Conservation (phyloP, 2,329 filamentous ascomycete species). For the Trichoderma sp. region DNA sequence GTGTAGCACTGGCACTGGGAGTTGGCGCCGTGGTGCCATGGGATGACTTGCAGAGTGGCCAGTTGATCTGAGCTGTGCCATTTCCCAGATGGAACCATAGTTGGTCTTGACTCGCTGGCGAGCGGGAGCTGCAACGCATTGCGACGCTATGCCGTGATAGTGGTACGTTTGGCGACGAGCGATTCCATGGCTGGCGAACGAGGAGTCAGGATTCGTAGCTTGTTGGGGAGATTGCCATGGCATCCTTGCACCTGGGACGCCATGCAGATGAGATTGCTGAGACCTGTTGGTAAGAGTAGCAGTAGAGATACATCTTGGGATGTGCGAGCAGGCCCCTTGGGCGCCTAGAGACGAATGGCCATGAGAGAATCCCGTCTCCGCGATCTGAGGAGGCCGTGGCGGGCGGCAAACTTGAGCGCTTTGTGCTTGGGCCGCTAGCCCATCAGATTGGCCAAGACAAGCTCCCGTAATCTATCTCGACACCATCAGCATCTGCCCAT, state of each 20-base stretch:
- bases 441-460: neutral
- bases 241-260: slow-evolving; percentile 8
- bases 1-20: neutral
- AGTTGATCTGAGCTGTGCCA: slow-evolving; percentile 11
- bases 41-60: slow-evolving; percentile 18
- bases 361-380: neutral
- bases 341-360: neutral
- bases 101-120: slow-evolving; percentile 14
- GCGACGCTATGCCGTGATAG: slow-evolving; percentile 16
- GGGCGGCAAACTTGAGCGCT: slow-evolving; percentile 8
- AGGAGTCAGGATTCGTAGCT: neutral
- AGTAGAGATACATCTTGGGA: neutral
- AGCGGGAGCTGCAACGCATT: slow-evolving; percentile 16
- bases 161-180: neutral
- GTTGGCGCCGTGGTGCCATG: neutral
- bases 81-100: slow-evolving; percentile 8
- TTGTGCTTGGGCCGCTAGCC: neutral
- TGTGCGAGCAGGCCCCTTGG: neutral
- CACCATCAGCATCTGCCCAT: slow-evolving; percentile 10
- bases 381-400: slow-evolving; percentile 11
- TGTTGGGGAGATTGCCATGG: slow-evolving; percentile 19
- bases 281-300: neutral
- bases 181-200: slow-evolving; percentile 6
- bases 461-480: slow-evolving; percentile 2
- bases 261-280: slow-evolving; percentile 11